Evolutionary conservation across 148 eudicot genomes (phyloP).

Genomic region (Chenopodium formosanum): DNA sequence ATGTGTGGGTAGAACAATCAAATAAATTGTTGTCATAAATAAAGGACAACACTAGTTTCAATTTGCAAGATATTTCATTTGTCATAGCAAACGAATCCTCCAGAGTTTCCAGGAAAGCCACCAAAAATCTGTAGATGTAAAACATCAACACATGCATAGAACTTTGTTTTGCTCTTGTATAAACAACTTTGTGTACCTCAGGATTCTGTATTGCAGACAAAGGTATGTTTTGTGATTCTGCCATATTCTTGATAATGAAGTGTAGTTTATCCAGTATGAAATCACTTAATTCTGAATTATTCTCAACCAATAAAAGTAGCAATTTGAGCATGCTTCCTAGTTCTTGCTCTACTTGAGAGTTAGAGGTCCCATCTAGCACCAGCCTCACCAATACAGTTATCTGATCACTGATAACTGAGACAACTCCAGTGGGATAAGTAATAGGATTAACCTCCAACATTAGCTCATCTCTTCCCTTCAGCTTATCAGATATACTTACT

Average conservation of each 20-base stretch:
- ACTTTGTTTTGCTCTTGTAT: constrained; percentile 22
- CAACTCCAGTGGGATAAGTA: constrained; percentile 35
- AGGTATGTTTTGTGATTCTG: constrained; percentile 28
- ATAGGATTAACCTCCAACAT: constrained; percentile 31
- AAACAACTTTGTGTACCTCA: constrained; percentile 36
- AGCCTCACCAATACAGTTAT: constrained; percentile 36
- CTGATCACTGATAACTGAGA: constrained; percentile 45
- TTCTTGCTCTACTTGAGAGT: constrained; percentile 41
- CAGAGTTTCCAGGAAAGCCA: constrained; percentile 44
- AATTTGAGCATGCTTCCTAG: constrained; percentile 43
- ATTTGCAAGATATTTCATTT: constrained; percentile 31
- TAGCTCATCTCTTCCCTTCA: constrained; percentile 36
- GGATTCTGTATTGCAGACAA: constrained; percentile 22
- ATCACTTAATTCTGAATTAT: constrained; percentile 40
- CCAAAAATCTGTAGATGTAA: constrained; percentile 40
- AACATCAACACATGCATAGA: constrained; percentile 37
- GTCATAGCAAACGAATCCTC: constrained; percentile 33
- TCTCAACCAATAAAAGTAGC: constrained; percentile 40
- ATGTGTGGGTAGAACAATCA: constrained; percentile 44
- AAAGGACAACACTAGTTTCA: constrained; percentile 42
- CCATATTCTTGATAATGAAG: constrained; percentile 32
- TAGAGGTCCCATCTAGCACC: constrained; percentile 27
- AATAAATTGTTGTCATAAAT: constrained; percentile 44
- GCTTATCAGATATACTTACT: constrained; percentile 43
- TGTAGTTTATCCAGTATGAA: constrained; percentile 47